Percentiles rank a stretch among this genome's conserved stretches.
Evolutionary conservation across 23 red algal species (phyloP).

Genomic region (Gracilaria domingensis): DNA sequence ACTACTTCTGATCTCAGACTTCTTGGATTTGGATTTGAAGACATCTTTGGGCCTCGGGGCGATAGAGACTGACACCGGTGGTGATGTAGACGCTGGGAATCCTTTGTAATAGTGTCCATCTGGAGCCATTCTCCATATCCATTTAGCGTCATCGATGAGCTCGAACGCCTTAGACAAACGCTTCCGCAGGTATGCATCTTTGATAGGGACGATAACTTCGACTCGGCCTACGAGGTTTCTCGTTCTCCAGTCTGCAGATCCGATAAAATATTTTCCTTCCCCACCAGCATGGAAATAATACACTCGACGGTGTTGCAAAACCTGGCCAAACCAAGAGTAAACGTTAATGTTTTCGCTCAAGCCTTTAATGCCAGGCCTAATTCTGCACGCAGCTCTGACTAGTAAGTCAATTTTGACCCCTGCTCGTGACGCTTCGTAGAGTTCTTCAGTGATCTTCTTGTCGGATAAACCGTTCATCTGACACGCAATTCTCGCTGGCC

Average conservation of each 20-base stretch:
- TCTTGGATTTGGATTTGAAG: conserved; percentile 21
- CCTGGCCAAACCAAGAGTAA: conserved; percentile 85
- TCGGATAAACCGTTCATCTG: conserved; percentile 97
- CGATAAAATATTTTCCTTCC: conserved; percentile 86
- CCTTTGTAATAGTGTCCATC: conserved; percentile 94
- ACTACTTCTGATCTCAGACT: conserved; percentile 22
- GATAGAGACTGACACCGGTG: conserved; percentile 44
- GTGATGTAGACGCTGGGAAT: conserved; percentile 28
- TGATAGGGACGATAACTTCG: conserved; percentile 89
- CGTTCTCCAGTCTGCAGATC: conserved; percentile 94
- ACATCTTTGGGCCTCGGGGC: conserved; percentile 15
- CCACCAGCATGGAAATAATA: conserved; percentile 92
- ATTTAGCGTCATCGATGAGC: conserved; percentile 66
- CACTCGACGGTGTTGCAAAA: conserved; percentile 90
- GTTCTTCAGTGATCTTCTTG: conserved; percentile 70
- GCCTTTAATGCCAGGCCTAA: conserved; percentile 90
- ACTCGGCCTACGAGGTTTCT: conserved; percentile 83
- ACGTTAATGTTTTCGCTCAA: conserved; percentile 92
- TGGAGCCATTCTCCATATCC: conserved; percentile 86
- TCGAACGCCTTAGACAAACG: conserved; percentile 77
- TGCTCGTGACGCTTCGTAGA: conserved; percentile 90
- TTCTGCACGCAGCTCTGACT: conserved; percentile 81
- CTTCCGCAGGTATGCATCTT: conserved; percentile 79
- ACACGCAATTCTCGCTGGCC: conserved; percentile 80
- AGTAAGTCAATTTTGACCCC: conserved; percentile 93